Conservation (phyloP, 176 grass and related monocot species). For the Avena insularis region DNA sequence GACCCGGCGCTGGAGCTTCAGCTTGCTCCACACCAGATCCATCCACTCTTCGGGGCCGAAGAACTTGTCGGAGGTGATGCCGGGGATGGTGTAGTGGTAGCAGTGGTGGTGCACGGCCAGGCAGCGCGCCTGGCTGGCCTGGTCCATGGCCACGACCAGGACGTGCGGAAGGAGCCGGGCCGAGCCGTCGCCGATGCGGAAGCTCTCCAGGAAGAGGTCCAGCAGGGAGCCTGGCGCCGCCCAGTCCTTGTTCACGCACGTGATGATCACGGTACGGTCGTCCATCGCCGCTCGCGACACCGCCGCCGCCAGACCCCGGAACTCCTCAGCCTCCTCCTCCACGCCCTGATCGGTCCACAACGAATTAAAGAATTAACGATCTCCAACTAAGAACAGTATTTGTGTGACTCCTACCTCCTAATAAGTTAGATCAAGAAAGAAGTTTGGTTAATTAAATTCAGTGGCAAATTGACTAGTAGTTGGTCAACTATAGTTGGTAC, state of each 20-base stretch:
- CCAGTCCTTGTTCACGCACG: constrained; percentile 70
- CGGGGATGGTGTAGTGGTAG: constrained; percentile 53
- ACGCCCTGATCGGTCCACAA: not conserved
- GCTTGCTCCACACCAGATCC: constrained; percentile 77
- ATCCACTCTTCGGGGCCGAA: constrained; percentile 71
- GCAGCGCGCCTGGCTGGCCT: constrained; percentile 53
- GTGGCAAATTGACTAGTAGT: not conserved
- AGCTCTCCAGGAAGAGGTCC: constrained; percentile 85
- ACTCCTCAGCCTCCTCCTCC: not conserved
- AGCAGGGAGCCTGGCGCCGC: constrained; percentile 62
- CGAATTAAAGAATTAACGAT: not conserved
- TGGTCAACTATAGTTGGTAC: not conserved
- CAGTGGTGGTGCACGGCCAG: constrained; percentile 53
- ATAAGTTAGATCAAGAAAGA: not conserved
- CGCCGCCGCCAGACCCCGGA: constrained; percentile 37
- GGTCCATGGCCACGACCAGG: constrained; percentile 66
- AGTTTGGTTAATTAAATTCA: not conserved
- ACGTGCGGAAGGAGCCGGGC: constrained; percentile 57
- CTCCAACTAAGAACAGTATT: not conserved
- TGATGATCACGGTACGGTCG: constrained; percentile 79
- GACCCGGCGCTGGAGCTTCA: constrained; percentile 62
- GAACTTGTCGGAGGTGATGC: constrained; percentile 46
- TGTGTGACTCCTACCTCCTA: not conserved
- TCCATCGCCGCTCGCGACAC: constrained; percentile 50
- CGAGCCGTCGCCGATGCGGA: constrained; percentile 65